Evolutionary conservation across 2,329 filamentous ascomycete genomes (phyloP).

Genomic region (Thyridium curvatum): DNA sequence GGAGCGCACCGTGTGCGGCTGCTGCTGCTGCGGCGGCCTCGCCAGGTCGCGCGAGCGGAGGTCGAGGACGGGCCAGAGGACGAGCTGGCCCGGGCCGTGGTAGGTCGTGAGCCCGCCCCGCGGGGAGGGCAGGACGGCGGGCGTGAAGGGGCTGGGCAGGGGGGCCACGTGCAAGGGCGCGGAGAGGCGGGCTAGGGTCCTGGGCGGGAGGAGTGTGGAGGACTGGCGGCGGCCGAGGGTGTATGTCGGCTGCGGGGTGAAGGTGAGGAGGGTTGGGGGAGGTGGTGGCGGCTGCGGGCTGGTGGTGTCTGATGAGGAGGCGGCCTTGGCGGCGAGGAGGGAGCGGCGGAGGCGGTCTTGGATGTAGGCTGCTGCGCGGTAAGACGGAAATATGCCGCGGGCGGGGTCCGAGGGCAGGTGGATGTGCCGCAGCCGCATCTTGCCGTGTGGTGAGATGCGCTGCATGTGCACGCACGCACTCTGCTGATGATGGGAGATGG

Average conservation of each 20-base stretch:
- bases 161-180: constrained; percentile 28
- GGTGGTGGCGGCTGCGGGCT: constrained; percentile 33
- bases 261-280: constrained; percentile 69
- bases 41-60: constrained; percentile 43
- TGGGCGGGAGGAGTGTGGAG: constrained; percentile 35
- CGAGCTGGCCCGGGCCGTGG: constrained; percentile 87
- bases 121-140: constrained; percentile 63
- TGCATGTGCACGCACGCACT: too few species aligned
- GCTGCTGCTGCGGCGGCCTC: background rate
- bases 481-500: too few species aligned
- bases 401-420: constrained; percentile 22
- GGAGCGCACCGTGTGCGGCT: constrained; percentile 50
- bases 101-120: constrained; percentile 91
- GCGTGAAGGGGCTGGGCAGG: constrained; percentile 27
- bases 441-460: too few species aligned
- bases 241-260: constrained; percentile 77
- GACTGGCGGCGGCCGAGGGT: constrained; percentile 81
- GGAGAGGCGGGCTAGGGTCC: constrained; percentile 29
- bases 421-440: constrained; percentile 28
- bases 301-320: constrained; percentile 10
- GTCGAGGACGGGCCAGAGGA: constrained; percentile 90
- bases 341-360: constrained; percentile 32
- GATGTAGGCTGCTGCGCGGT: constrained; percentile 27
- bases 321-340: constrained; percentile 32
- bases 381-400: constrained; percentile 21